Base-by-base conservation (phyloP, 768 basidiomycete genomes). In the Hortiboletus flavorubellus region DNA sequence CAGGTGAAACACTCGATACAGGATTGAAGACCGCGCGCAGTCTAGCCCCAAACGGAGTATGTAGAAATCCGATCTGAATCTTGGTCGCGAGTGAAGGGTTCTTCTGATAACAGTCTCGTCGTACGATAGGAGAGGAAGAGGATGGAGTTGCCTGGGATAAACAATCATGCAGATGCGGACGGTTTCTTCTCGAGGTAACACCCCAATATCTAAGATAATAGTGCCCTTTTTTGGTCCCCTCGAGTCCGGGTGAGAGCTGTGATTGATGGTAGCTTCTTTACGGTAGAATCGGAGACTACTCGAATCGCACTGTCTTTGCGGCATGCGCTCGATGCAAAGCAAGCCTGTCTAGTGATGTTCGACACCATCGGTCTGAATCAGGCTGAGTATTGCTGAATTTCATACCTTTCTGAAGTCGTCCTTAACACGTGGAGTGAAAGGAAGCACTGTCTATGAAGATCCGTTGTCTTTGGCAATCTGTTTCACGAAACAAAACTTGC, bases 31-130 rank as follows among this genome's bases (percentile, higher is more conserved):
- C 31, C 7, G 12, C 39, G 5, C 26, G n/a, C 29, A 26, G 16
- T 18, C 21, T 23, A 16, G 11, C 35, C 21, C 15, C 21, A 18
- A 12, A 26, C 7, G 33, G 38, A 51, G 30, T 10, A n/a, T 44
- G 16, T 37, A 41, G 23, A 26, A 23, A 31, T 8, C 16, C 5
- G 5, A 29, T 21, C 15, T 16, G 43, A 30, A 31, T 31, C 8
- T 18, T 51, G 33, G 21, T 31, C 16, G 9, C 11, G 26, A 47
- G 41, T 48, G 34, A 35, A 41, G 11, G 18, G 6, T 41, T 34
- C 31, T 56, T 48, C 41, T 30, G 56, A 59, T 41, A 48, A 43
- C 31, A 30, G 55, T 15, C 16, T 30, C 46, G 18, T 38, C 38
- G 54, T 42, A 30, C 5, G 44, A 21, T 43, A 47, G 39, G 37